These are phyloP conservation scores for Tuber borchii DNA, from an alignment of 495 filamentous ascomycete genomes.

Conservation along the genomic window DNA sequence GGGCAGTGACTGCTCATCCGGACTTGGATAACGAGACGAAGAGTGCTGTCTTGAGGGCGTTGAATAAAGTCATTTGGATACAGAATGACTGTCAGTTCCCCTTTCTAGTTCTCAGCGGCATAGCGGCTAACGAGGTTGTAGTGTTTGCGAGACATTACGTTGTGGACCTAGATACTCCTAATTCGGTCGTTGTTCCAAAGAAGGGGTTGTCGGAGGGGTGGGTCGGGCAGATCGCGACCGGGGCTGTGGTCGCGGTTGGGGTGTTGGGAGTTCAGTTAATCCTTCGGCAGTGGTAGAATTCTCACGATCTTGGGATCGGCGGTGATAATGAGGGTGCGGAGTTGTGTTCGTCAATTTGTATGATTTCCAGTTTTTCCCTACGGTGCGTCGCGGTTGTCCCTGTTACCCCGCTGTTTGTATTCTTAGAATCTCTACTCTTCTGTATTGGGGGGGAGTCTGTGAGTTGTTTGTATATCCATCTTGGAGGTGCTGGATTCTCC, in stretches of 20 bases:
- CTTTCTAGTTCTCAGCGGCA: background rate
- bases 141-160: conserved; percentile 38
- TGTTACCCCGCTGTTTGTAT: background rate
- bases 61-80: conserved; percentile 42
- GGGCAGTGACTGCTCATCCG: conserved; percentile 38
- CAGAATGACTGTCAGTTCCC: conserved; percentile 34
- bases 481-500: background rate
- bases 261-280: conserved; percentile 1
- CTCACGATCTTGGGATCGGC: background rate
- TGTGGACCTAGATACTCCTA: background rate
- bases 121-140: background rate
- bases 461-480: background rate
- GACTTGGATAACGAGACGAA: conserved; percentile 33
- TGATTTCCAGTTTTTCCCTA: background rate
- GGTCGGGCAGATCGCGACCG: background rate
- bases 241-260: conserved; percentile 4
- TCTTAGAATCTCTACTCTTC: background rate
- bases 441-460: background rate
- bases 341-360: background rate
- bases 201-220: too few species aligned
- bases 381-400: background rate
- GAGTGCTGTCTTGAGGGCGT: conserved; percentile 25
- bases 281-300: background rate
- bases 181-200: background rate
- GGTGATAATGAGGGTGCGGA: background rate